Evolutionary conservation across 306 rosid genomes (phyloP).

Genomic region (Gastrolobium villosum): DNA sequence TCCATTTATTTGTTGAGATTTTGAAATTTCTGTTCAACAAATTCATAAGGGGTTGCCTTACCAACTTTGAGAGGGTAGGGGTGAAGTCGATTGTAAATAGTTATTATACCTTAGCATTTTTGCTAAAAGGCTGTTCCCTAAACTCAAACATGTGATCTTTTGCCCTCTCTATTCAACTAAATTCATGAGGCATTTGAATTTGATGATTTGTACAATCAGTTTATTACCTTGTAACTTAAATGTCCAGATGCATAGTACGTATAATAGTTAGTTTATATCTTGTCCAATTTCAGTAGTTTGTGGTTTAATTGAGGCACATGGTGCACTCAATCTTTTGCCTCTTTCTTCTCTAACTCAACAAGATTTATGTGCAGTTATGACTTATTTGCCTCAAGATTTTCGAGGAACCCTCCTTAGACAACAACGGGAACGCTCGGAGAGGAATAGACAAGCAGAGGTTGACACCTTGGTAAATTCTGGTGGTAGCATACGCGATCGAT

Average conservation of each 20-base stretch:
- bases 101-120: no score
- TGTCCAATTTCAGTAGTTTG: not conserved
- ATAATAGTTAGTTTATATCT: slow-evolving; percentile 3
- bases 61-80: no score
- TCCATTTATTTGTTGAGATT: not conserved
- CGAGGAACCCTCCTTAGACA: slow-evolving; percentile 91
- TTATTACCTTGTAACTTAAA: slow-evolving; percentile 7
- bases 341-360: slow-evolving; percentile 30
- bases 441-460: slow-evolving; percentile 93
- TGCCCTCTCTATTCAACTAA: slow-evolving; percentile 30
- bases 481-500: slow-evolving; percentile 79
- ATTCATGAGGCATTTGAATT: slow-evolving; percentile 25
- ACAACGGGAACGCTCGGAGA: slow-evolving; percentile 96
- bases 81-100: no score
- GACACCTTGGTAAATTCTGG: slow-evolving; percentile 88
- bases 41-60: no score
- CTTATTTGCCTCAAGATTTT: slow-evolving; percentile 98
- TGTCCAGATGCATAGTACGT: slow-evolving; percentile 18
- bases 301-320: not conserved
- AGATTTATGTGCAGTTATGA: slow-evolving; percentile 76
- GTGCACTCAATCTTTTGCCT: slow-evolving; percentile 21
- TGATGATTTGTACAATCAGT: not conserved
- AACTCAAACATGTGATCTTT: not conserved
- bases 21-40: slow-evolving; percentile 21
- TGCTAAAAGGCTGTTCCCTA: no score